Conservation (phyloP, 768 basidiomycete genomes). For the Tricholoma sp. region DNA sequence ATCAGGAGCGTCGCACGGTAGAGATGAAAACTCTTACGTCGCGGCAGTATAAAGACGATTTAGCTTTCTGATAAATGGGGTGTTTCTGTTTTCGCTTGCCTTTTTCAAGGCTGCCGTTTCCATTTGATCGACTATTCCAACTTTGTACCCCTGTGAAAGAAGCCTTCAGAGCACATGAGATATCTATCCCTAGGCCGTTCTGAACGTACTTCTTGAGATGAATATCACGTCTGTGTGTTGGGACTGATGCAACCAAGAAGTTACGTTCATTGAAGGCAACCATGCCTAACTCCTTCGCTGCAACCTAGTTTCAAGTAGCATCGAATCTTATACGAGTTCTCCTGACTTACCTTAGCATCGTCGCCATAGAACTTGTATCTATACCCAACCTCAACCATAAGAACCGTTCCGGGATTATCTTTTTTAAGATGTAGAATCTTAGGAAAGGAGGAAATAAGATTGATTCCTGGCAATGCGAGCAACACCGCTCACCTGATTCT, state of each 20-base stretch:
- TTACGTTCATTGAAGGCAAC: slow-evolving; percentile 68
- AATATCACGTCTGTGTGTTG: slow-evolving; percentile 58
- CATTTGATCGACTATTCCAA: slow-evolving; percentile 76
- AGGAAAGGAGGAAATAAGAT: background rate
- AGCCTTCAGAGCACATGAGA: slow-evolving; percentile 34
- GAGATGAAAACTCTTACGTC: slow-evolving; percentile 52
- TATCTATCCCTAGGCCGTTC: background rate
- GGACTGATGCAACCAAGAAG: slow-evolving; percentile 71
- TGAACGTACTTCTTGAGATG: slow-evolving; percentile 66
- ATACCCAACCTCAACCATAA: slow-evolving; percentile 83
- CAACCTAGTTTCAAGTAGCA: slow-evolving; percentile 40
- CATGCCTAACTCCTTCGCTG: slow-evolving; percentile 74
- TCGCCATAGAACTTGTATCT: slow-evolving; percentile 81
- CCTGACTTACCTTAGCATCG: slow-evolving; percentile 60
- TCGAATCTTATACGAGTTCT: background rate
- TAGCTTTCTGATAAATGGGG: slow-evolving; percentile 68
- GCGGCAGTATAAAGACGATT: slow-evolving; percentile 81
- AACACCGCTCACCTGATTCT: slow-evolving; percentile 50
- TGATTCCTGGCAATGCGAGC: background rate
- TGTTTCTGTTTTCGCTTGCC: slow-evolving; percentile 66
- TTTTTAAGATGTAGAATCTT: slow-evolving; percentile 57
- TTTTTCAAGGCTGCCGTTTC: slow-evolving; percentile 92
- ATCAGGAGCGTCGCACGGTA: background rate
- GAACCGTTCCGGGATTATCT: slow-evolving; percentile 57
- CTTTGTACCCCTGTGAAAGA: slow-evolving; percentile 73